Conservation (phyloP, 768 basidiomycete species). For the Suillus americanus region DNA sequence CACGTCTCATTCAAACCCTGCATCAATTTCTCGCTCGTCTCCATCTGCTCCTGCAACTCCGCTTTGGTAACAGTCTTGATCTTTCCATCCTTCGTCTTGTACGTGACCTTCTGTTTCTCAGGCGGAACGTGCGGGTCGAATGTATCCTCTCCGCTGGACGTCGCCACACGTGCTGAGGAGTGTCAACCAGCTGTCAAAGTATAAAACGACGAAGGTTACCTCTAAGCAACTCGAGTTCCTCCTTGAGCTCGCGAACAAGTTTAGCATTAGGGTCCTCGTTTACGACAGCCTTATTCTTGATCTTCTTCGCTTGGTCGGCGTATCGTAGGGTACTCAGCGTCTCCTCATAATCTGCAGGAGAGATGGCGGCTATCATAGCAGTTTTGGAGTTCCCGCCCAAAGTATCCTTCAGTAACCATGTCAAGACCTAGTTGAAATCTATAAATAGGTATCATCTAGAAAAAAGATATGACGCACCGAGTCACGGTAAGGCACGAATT, state of each 20-base stretch:
- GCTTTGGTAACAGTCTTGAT: slow-evolving; percentile 97
- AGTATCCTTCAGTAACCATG: slow-evolving; percentile 98
- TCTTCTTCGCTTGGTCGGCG: slow-evolving; percentile 99
- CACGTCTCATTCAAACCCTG: slow-evolving; percentile 91
- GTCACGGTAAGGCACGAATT: slow-evolving; percentile 96
- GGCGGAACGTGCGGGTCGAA: slow-evolving; percentile 90
- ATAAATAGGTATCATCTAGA: not conserved
- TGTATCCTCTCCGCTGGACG: slow-evolving; percentile 64
- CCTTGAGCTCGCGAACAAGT: slow-evolving; percentile 97
- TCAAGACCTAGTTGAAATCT: slow-evolving; percentile 66
- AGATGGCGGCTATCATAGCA: slow-evolving; percentile 99
- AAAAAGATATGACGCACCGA: slow-evolving; percentile 57
- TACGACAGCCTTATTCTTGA: slow-evolving; percentile 98
- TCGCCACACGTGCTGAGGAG: slow-evolving; percentile 67
- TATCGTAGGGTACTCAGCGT: slow-evolving; percentile 95
- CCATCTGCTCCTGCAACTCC: slow-evolving; percentile 95
- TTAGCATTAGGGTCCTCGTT: slow-evolving; percentile 99
- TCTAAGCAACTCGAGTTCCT: slow-evolving; percentile 92
- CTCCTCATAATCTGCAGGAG: slow-evolving; percentile 98
- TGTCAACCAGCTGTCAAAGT: slow-evolving; percentile 11
- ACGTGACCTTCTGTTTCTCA: slow-evolving; percentile 93
- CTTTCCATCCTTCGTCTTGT: slow-evolving; percentile 88
- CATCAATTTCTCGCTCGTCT: slow-evolving; percentile 94
- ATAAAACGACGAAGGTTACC: slow-evolving; percentile 41
- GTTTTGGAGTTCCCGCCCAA: slow-evolving; percentile 97